Percentiles rank a stretch among this genome's conserved stretches.
Conservation (phyloP, 2,329 filamentous ascomycete genomes). For the Hirsutella rhossiliensis region DNA sequence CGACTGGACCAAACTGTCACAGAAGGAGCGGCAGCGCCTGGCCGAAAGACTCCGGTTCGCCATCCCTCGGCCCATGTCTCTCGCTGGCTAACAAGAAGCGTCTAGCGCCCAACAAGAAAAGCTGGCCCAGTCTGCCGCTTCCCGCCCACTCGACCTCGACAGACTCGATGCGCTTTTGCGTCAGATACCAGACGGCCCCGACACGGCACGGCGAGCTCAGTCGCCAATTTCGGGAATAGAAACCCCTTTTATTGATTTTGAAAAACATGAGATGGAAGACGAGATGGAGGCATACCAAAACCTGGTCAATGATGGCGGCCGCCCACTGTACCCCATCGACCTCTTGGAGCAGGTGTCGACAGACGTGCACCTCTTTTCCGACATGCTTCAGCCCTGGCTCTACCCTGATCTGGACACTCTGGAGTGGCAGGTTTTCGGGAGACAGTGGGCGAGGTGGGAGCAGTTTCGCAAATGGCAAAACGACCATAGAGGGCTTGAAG, state of each 20-base stretch:
- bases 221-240: background rate
- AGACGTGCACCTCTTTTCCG: background rate
- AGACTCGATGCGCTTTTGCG: background rate
- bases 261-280: background rate
- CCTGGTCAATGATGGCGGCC: background rate
- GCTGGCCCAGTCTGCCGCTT: background rate
- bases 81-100: background rate
- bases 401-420: background rate
- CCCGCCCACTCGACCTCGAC: background rate
- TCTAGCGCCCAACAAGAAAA: background rate
- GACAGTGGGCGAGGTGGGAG: background rate
- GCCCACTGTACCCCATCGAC: background rate
- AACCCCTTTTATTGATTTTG: background rate
- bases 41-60: background rate
- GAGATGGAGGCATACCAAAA: background rate
- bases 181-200: background rate
- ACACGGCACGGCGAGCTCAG: background rate
- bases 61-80: background rate
- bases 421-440: background rate
- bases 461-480: slow-evolving; percentile 8
- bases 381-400: background rate
- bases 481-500: background rate
- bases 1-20: background rate
- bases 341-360: background rate
- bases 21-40: background rate